Percentiles rank a stretch among this genome's conserved stretches.
Conservation (phyloP, 768 basidiomycete species). For the Coprinopsis marcescibilis region DNA sequence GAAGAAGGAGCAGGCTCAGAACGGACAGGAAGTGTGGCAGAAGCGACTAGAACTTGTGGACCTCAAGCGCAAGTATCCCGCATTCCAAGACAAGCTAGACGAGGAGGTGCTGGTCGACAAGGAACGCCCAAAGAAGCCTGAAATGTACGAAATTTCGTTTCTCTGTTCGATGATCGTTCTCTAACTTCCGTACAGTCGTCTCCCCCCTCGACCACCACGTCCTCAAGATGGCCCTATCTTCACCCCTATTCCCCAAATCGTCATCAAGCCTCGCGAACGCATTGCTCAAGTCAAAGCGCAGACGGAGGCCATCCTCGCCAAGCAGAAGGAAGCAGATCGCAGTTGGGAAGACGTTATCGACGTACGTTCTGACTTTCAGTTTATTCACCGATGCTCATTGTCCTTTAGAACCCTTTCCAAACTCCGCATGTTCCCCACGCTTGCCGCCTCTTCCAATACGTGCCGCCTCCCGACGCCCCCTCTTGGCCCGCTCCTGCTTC, state of each 20-base stretch:
- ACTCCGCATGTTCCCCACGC: slow-evolving; percentile 50
- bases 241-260: slow-evolving; percentile 38
- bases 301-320: slow-evolving; percentile 55
- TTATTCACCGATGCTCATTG: slow-evolving; percentile 3
- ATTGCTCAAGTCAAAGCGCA: slow-evolving; percentile 50
- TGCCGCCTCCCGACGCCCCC: slow-evolving; percentile 36
- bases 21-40: slow-evolving; percentile 70
- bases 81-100: slow-evolving; percentile 56
- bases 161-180: slow-evolving; percentile 1
- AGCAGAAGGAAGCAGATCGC: slow-evolving; percentile 68
- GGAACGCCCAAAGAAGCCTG: slow-evolving; percentile 56
- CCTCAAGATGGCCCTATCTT: slow-evolving; percentile 39
- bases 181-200: slow-evolving; percentile 29
- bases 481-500: slow-evolving; percentile 22
- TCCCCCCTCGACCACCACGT: slow-evolving; percentile 49
- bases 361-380: slow-evolving; percentile 35
- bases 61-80: slow-evolving; percentile 70
- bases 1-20: slow-evolving; percentile 61
- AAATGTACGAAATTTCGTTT: slow-evolving; percentile 26
- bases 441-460: slow-evolving; percentile 62
- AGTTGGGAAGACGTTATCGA: slow-evolving; percentile 88
- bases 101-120: slow-evolving; percentile 73
- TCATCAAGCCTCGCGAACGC: slow-evolving; percentile 64
- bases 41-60: slow-evolving; percentile 69
- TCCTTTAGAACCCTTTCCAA: slow-evolving; percentile 63